Evolutionary conservation across 2,329 filamentous ascomycete genomes (phyloP), one percentile per base, ranked within the genome.

Genomic region (Penicillium paneum): DNA sequence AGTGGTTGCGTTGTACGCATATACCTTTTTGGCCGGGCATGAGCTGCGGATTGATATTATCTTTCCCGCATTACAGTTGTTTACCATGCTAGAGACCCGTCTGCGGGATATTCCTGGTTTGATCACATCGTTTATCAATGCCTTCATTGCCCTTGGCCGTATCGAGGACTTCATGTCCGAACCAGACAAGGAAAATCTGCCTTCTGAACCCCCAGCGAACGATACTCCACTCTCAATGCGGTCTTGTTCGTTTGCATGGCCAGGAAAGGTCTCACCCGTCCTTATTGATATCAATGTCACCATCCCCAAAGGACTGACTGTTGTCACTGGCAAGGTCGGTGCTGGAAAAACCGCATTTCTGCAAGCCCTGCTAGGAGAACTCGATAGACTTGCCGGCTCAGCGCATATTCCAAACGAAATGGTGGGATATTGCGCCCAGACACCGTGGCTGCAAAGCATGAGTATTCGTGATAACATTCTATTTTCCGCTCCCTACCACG

Each of bases 141-240:
- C 91, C 0, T 86, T 83, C n/a, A 87, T 96, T 17, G 88, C 91
- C 0, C 84, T 96, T 58, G 84, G 83, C 8, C 86, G 91, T 60
- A 90, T 96, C 19, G 89, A 96, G 64, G 81, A 83, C 21, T 96
- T 95, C 74, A 95, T 96, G 90, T 76, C 79, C 0, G 91, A 96
- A 70, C 90, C 90, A 0, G 85, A 96, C 65, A 90, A 91, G 62
- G 85, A 94, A 59, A 86, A 85, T 57, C 81, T 83, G 29, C 78
- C 81, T 28, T 70, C 54, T 43, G 49, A 47, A 4, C 36, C 53
- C 3, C 28, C 71, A 3, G 74, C 28, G n/a, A 28, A 76, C 3
- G 42, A 70, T 1, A 60, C 60, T 2, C 65, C 62, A 3, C 55
- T 73, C 15, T 52, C 61, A 38, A 77, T 95, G 43, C 75, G 79